phyloP scores from a whole-genome alignment of 495 filamentous ascomycete species.

The Trichocladium uniseriatum region DNA sequence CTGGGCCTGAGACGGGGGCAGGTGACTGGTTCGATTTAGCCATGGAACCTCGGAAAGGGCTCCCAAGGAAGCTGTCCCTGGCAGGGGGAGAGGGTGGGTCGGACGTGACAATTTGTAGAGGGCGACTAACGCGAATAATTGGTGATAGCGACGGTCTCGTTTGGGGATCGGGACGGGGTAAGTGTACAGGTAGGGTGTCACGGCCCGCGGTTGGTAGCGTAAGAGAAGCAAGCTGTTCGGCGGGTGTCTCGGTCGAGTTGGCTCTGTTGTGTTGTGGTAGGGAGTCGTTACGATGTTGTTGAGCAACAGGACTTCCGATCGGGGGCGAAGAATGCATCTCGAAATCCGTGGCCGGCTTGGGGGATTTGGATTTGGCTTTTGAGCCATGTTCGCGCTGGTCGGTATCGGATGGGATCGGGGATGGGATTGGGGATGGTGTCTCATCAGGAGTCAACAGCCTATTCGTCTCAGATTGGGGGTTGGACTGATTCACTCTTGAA shows the following conservation, averaged over 20 bases:
- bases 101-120: constrained; percentile 43
- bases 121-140: constrained; percentile 42
- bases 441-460: constrained; percentile 47
- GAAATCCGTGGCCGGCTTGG: constrained; percentile 3
- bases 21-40: constrained; percentile 26
- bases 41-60: constrained; percentile 42
- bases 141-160: constrained; percentile 40
- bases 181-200: constrained; percentile 5
- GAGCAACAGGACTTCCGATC: constrained; percentile 1
- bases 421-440: constrained; percentile 41
- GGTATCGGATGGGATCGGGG: constrained; percentile 29
- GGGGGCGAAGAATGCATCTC: constrained; percentile 29
- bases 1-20: background rate
- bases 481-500: constrained; percentile 29
- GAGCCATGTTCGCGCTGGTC: constrained; percentile 4
- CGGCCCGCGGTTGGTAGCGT: constrained; percentile 8
- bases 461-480: constrained; percentile 28
- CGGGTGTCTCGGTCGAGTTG: constrained; percentile 25
- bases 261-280: constrained; percentile 11
- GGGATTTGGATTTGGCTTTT: background rate
- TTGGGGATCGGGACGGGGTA: constrained; percentile 17
- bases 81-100: constrained; percentile 41
- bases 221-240: constrained; percentile 18
- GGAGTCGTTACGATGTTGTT: background rate
- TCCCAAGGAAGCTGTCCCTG: constrained; percentile 36